Evolutionary conservation across 2,329 filamentous ascomycete genomes (phyloP).

Genomic region (Magnaporthiopsis rhizophila): DNA sequence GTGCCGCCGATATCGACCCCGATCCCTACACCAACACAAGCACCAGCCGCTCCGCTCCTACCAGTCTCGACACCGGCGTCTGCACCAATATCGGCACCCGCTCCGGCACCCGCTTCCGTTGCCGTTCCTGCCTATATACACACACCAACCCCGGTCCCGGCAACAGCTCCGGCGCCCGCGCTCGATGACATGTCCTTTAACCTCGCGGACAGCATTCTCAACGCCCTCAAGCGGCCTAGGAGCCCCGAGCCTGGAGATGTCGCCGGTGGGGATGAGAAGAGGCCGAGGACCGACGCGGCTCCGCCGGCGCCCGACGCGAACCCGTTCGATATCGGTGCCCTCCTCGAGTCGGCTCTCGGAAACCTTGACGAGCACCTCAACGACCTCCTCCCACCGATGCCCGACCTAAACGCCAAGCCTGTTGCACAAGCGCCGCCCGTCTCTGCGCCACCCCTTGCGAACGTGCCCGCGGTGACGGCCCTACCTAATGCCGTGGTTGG

Average conservation of each 20-base stretch:
- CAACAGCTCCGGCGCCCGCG: slow-evolving; percentile 5
- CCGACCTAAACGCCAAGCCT: background rate
- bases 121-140: background rate
- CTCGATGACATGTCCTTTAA: background rate
- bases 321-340: slow-evolving; percentile 18
- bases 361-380: slow-evolving; percentile 15
- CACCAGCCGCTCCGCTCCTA: background rate
- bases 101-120: background rate
- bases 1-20: background rate
- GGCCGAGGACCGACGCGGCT: slow-evolving; percentile 16
- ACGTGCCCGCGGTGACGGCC: background rate
- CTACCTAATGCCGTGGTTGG: background rate
- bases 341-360: slow-evolving; percentile 22
- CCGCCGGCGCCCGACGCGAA: slow-evolving; percentile 2
- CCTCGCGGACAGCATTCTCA: slow-evolving; percentile 11
- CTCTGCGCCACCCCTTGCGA: background rate
- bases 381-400: background rate
- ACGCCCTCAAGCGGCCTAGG: slow-evolving; percentile 17
- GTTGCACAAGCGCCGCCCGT: background rate
- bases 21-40: background rate
- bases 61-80: background rate
- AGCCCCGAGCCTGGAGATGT: slow-evolving; percentile 12
- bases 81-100: background rate
- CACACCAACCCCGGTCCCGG: background rate
- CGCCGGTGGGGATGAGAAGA: slow-evolving; percentile 14